Evolutionary conservation across 305 asterid genomes (phyloP).

Genomic region (Plantago lanceolata): DNA sequence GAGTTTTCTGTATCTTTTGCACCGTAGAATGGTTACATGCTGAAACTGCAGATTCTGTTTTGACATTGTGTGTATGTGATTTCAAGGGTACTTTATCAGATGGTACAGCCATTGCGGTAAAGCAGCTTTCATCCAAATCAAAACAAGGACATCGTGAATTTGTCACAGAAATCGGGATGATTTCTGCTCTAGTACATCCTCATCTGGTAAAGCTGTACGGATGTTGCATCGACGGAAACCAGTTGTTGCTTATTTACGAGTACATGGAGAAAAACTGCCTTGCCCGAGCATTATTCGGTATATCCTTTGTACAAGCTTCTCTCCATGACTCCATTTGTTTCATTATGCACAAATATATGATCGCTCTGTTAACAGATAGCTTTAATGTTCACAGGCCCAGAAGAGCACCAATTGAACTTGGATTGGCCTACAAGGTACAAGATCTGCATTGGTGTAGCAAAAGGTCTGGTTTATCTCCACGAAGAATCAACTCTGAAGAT

Average conservation of each 20-base stretch:
- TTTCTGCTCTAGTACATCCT: conserved; percentile 80
- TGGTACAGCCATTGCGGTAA: conserved; percentile 73
- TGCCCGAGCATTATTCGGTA: conserved; percentile 87
- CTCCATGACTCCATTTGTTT: neutral
- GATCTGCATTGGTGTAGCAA: conserved; percentile 78
- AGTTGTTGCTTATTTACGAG: conserved; percentile 70
- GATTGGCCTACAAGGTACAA: conserved; percentile 75
- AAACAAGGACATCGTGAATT: conserved; percentile 92
- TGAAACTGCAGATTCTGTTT: too few species aligned
- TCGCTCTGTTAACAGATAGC: neutral
- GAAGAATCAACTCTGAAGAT: conserved; percentile 88
- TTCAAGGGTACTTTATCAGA: conserved; percentile 61
- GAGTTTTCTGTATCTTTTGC: too few species aligned
- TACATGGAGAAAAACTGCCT: conserved; percentile 83
- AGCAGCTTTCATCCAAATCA: conserved; percentile 84
- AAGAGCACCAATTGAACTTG: conserved; percentile 53
- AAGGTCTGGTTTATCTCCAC: conserved; percentile 84
- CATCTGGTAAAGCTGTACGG: conserved; percentile 81
- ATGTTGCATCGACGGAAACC: conserved; percentile 86
- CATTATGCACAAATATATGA: neutral
- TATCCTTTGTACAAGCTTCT: neutral
- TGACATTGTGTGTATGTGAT: neutral
- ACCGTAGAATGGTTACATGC: too few species aligned
- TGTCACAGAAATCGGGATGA: conserved; percentile 87
- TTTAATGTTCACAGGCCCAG: conserved; percentile 36